A percentile compares a stretch with the other conserved stretches of the same genome.
These are phyloP conservation scores for Ustilago crameri DNA, from an alignment of 1,284 basidiomycete genomes.

Conservation along the genomic window DNA sequence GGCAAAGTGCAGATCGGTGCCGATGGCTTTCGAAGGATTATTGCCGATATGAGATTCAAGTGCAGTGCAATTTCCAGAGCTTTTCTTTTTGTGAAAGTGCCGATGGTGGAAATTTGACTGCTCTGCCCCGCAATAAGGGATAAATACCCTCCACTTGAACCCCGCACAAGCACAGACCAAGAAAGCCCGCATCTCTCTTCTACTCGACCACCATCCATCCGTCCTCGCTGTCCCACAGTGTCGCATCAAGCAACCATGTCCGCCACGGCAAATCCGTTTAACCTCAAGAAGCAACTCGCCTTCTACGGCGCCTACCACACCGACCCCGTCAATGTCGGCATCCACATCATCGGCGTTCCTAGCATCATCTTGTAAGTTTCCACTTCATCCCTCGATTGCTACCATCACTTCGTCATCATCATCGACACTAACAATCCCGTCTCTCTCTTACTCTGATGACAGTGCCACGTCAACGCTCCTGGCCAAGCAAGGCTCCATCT, in stretches of 20 bases:
- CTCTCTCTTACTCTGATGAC: neutral
- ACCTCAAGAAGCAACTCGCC: constrained; percentile 54
- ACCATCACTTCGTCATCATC: neutral
- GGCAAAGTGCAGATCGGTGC: neutral
- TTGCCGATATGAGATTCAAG: too few relatives aligned
- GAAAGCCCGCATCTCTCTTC: neutral
- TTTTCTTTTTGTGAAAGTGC: too few relatives aligned
- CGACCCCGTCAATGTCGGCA: constrained; percentile 57
- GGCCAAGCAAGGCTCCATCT: constrained; percentile 42
- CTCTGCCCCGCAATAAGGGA: too few relatives aligned
- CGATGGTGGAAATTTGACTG: too few relatives aligned
- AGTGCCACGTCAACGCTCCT: constrained; percentile 32
- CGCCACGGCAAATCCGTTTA: constrained; percentile 53
- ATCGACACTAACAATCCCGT: neutral
- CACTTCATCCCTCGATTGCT: neutral
- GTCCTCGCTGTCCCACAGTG: neutral
- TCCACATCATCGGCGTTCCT: constrained; percentile 62
- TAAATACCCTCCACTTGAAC: too few relatives aligned
- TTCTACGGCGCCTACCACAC: constrained; percentile 65
- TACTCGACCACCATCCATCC: constrained; percentile 4
- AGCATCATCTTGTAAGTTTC: constrained; percentile 52
- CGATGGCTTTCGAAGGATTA: neutral
- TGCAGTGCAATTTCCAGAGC: neutral
- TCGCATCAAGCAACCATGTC: constrained; percentile 37
- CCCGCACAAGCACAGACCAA: too few relatives aligned